These are phyloP conservation scores for Gynandropsis gynandra DNA, from an alignment of 345 rosid genomes.

Conservation along the genomic window DNA sequence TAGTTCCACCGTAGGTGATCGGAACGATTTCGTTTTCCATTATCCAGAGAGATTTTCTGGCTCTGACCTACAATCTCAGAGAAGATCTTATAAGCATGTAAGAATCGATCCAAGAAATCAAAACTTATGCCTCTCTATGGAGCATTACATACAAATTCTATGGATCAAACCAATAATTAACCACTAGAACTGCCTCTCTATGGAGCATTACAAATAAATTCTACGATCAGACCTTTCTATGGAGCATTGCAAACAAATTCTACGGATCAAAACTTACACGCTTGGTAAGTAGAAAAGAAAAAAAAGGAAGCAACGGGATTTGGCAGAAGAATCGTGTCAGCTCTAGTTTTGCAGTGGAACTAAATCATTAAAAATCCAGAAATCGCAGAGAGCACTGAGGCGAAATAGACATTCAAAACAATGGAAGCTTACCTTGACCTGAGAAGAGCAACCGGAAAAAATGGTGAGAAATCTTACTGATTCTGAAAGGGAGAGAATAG, in stretches of 20 bases:
- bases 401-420: background rate
- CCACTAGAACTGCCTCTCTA: background rate
- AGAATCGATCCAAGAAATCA: background rate
- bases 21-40: constrained; percentile 36
- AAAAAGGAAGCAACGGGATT: background rate
- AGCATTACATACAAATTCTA: background rate
- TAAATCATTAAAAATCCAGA: constrained; percentile 8
- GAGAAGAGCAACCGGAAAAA: constrained; percentile 16
- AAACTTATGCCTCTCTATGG: constrained; percentile 3
- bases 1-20: constrained; percentile 22
- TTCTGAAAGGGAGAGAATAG: background rate
- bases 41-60: background rate
- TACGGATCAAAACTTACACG: too few relatives aligned
- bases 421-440: constrained; percentile 13
- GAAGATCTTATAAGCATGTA: background rate
- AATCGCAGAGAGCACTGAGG: constrained; percentile 1
- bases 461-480: constrained; percentile 9
- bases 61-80: constrained; percentile 14
- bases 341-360: background rate
- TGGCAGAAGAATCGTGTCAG: background rate
- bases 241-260: too few relatives aligned
- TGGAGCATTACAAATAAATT: too few relatives aligned
- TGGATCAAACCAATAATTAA: background rate
- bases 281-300: constrained; percentile 8
- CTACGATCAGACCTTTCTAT: too few relatives aligned